Evolutionary conservation across 805 yeast species (phyloP).

Genomic region (Lipomyces orientalis): DNA sequence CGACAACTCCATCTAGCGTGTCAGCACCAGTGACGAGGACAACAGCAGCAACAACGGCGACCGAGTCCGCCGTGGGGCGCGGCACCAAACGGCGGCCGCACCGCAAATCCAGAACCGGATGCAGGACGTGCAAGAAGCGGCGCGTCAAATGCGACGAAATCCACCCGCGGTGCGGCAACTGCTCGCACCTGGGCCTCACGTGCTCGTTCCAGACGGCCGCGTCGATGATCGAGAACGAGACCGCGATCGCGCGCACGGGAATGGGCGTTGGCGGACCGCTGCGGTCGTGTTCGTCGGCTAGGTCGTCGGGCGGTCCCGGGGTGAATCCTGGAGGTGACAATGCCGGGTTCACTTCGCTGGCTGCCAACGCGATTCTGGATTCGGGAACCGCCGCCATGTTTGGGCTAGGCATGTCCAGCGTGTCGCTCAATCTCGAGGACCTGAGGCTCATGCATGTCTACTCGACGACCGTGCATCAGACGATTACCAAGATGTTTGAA

Average conservation of each 20-base stretch:
- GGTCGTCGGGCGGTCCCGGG: background rate
- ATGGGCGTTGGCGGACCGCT: conserved; percentile 4
- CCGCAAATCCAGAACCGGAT: conserved; percentile 85
- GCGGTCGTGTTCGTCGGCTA: background rate
- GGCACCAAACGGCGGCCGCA: conserved; percentile 76
- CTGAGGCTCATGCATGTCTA: conserved; percentile 85
- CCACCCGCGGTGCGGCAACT: conserved; percentile 79
- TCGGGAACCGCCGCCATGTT: background rate
- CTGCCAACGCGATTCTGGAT: background rate
- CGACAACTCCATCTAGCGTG: background rate
- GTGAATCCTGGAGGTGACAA: background rate
- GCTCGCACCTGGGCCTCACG: conserved; percentile 75
- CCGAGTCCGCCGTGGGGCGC: background rate
- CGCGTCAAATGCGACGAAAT: conserved; percentile 92
- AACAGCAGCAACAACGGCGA: too few relatives aligned
- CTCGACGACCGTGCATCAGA: conserved; percentile 79
- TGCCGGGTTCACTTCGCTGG: background rate
- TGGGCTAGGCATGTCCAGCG: conserved; percentile 1
- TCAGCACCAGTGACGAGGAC: too few relatives aligned
- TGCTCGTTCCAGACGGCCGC: conserved; percentile 61
- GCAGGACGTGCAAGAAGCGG: conserved; percentile 85
- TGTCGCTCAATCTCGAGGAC: conserved; percentile 70
- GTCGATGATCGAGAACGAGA: conserved; percentile 26
- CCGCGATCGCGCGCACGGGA: conserved; percentile 26
- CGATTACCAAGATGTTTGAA: conserved; percentile 89